These are phyloP conservation scores for Eragrostis tef DNA, from an alignment of 202 grass and related monocot species.

Conservation along the genomic window DNA sequence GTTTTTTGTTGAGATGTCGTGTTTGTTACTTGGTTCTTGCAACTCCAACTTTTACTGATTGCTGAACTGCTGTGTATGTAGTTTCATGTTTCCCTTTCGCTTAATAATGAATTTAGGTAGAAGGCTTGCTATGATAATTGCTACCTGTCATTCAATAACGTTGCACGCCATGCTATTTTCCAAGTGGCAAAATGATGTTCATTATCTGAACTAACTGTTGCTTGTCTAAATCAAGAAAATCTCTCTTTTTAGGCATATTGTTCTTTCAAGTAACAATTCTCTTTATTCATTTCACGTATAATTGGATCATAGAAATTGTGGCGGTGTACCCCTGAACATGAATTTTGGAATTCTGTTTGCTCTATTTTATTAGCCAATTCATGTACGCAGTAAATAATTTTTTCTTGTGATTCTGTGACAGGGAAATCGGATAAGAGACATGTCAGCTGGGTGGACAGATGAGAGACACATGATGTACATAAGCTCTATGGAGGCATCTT, in stretches of 20 bases:
- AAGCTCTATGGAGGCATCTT: slow-evolving; percentile 81
- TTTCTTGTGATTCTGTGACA: slow-evolving; percentile 39
- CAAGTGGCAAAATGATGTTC: not conserved
- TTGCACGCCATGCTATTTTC: not conserved
- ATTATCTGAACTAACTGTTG: not conserved
- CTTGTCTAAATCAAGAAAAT: slow-evolving; percentile 17
- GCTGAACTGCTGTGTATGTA: not conserved
- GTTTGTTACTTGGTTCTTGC: slow-evolving; percentile 12
- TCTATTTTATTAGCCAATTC: not conserved
- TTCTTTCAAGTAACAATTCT: not conserved
- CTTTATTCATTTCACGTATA: not conserved
- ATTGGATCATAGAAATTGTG: not conserved
- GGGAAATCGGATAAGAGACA: slow-evolving; percentile 43
- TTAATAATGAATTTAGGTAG: not conserved
- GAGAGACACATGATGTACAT: slow-evolving; percentile 80
- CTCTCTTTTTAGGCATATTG: not conserved
- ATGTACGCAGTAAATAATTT: not conserved
- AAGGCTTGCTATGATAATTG: slow-evolving; percentile 7
- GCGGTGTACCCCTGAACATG: not conserved
- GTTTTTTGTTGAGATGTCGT: not conserved
- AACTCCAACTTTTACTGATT: not conserved
- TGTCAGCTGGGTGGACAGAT: slow-evolving; percentile 69
- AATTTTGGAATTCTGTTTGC: not conserved
- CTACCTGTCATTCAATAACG: not conserved
- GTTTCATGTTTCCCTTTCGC: not conserved